Percentiles rank a stretch among this genome's conserved stretches.
These are phyloP conservation scores for Pyricularia sp. DNA, from an alignment of 2,329 filamentous ascomycete genomes.

Conservation along the genomic window DNA sequence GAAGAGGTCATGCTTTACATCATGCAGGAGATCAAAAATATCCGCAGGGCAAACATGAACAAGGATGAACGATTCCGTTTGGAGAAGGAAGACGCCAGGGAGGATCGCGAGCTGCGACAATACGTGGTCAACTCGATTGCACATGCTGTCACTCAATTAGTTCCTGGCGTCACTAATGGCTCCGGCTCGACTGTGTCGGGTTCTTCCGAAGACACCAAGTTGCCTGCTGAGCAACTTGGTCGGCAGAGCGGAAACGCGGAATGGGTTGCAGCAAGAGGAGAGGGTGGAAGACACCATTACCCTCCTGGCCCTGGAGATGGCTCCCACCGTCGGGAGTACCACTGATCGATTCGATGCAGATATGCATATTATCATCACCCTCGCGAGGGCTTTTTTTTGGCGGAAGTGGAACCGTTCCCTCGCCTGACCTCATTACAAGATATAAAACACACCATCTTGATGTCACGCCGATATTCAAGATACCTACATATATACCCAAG, in stretches of 20 bases:
- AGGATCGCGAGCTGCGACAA: slow-evolving; percentile 61
- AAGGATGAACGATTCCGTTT: slow-evolving; percentile 76
- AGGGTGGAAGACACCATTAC: slow-evolving; percentile 16
- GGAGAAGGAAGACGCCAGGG: slow-evolving; percentile 65
- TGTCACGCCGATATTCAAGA: neutral
- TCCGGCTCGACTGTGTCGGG: slow-evolving; percentile 12
- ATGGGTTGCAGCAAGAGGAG: slow-evolving; percentile 22
- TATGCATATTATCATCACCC: neutral
- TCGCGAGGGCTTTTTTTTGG: neutral
- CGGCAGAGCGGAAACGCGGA: slow-evolving; percentile 23
- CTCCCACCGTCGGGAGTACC: slow-evolving; percentile 9
- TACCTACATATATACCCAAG: neutral
- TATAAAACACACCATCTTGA: neutral
- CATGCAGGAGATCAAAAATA: slow-evolving; percentile 76
- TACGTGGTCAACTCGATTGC: slow-evolving; percentile 64
- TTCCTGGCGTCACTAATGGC: slow-evolving; percentile 29
- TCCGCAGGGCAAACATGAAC: slow-evolving; percentile 69
- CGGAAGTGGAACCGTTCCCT: neutral
- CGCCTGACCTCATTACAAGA: neutral
- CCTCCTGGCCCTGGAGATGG: slow-evolving; percentile 8
- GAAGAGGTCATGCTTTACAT: slow-evolving; percentile 88
- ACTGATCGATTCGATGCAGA: slow-evolving; percentile 3
- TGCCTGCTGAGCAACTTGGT: slow-evolving; percentile 45
- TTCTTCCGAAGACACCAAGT: slow-evolving; percentile 40
- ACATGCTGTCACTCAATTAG: slow-evolving; percentile 56